Conservation (phyloP, 805 yeast genomes). For the Lipomyces lipofer region DNA sequence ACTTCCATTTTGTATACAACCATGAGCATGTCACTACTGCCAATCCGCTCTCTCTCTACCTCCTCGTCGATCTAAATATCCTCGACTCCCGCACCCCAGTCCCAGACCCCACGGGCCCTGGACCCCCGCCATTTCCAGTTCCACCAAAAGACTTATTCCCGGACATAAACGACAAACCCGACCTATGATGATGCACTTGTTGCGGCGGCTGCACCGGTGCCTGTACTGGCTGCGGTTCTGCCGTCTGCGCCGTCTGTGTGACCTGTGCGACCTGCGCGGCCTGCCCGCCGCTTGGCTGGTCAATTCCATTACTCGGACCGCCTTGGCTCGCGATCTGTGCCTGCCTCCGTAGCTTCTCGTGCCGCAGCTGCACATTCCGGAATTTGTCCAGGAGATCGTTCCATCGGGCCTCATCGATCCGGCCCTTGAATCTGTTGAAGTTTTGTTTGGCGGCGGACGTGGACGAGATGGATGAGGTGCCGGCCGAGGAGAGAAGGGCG, state of each 20-base stretch:
- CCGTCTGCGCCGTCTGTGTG: not conserved
- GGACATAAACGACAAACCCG: conserved; percentile 25
- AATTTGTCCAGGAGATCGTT: conserved; percentile 51
- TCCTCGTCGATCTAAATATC: conserved; percentile 9
- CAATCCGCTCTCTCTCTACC: conserved; percentile 2
- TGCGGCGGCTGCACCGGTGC: not conserved
- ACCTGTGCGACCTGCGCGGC: too few relatives aligned
- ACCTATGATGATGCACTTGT: conserved; percentile 24
- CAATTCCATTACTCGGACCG: conserved; percentile 11
- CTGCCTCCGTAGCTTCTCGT: conserved; percentile 36
- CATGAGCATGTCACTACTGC: too few relatives aligned
- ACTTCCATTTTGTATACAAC: too few relatives aligned
- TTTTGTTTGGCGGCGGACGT: conserved; percentile 20
- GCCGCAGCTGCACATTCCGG: conserved; percentile 49
- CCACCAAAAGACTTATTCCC: conserved; percentile 7
- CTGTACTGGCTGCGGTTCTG: not conserved
- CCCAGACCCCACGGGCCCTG: not conserved
- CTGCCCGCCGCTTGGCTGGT: conserved; percentile 6
- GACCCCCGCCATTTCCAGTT: not conserved
- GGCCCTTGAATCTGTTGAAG: conserved; percentile 20
- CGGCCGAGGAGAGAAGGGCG: conserved; percentile 9
- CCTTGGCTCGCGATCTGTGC: conserved; percentile 10
- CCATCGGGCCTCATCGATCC: conserved; percentile 41
- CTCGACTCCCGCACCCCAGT: not conserved
- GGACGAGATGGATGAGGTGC: conserved; percentile 29